These are phyloP conservation scores for Entophlyctis luteolus DNA, from an alignment of 192 early-diverging fungal genomes.

Conservation along the genomic window DNA sequence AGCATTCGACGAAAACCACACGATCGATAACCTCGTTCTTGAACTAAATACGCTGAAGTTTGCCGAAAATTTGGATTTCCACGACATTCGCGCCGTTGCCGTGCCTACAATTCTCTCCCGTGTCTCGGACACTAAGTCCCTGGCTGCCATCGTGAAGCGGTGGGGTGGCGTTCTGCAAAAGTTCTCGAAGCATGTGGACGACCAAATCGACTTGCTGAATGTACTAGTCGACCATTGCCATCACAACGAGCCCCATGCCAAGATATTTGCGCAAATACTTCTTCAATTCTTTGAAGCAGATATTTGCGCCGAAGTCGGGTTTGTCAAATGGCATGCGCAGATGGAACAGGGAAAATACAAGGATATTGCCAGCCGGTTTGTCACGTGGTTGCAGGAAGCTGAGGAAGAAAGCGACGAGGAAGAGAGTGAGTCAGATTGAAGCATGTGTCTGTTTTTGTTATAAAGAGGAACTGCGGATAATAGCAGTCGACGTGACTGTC, in stretches of 20 bases:
- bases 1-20: constrained; percentile 73
- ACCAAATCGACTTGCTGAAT: constrained; percentile 69
- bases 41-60: constrained; percentile 87
- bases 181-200: constrained; percentile 61
- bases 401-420: constrained; percentile 72
- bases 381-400: constrained; percentile 68
- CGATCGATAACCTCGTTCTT: constrained; percentile 67
- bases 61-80: constrained; percentile 75
- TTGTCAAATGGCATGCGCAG: constrained; percentile 71
- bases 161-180: constrained; percentile 71
- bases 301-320: constrained; percentile 75
- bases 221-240: constrained; percentile 37
- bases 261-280: constrained; percentile 60
- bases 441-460: too few species aligned
- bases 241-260: constrained; percentile 35
- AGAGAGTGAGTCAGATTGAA: too few species aligned
- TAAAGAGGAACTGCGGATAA: too few species aligned
- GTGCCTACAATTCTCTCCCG: constrained; percentile 69
- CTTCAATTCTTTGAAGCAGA: constrained; percentile 72
- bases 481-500: too few species aligned
- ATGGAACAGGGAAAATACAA: constrained; percentile 55
- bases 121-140: constrained; percentile 36
- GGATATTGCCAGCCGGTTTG: constrained; percentile 44
- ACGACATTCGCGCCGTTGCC: constrained; percentile 72
- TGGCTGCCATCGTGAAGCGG: constrained; percentile 31